Base-by-base conservation (phyloP, 352 stramenopile genomes). In the Globisporangium nunn region DNA sequence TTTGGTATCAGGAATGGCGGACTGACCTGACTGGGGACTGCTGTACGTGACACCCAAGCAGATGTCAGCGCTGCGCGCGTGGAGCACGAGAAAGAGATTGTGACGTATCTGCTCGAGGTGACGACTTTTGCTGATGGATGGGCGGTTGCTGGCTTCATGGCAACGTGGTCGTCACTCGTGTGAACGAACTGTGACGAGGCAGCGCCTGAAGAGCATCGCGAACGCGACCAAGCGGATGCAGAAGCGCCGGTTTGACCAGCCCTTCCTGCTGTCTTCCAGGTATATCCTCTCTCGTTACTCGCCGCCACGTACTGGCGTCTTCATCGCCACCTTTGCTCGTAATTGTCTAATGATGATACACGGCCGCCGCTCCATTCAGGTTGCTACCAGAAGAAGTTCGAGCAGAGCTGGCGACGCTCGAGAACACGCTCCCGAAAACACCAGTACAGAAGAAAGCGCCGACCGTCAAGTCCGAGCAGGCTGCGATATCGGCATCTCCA, bases 21-120 rank as follows among this genome's bases (percentile, higher is more conserved):
- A 37, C 6, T 37, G 23, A 37, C 33, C 33, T 37, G 33, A 37
- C 33, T 37, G 33, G 6, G 10, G 33, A 5, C 6, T 29, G 29
- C 6, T 39, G 2, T 40, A 31, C 12, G 12, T 28, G 17, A 46
- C 1, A 12, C 8, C 30, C n/a, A 12, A 4, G 33, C 41, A 43
- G 28, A 29, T 15, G 23, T 10, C n/a, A 28, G 23, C 11, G 51
- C 56, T 10, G 59, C 37, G 55, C 61, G 62, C 7, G 58, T 67
- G 18, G 74, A 90, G 52, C 75, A 88, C 47, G 68, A 88, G 52
- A 78, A 81, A 45, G 80, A 92, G 45, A 69, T 92, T 53, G 78
- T 92, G 54, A 67, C 80, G 3, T 85, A 88, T 59, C 63, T 92
- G 47, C 50, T 89, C 0, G 75, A 89, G 77, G 81, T 88, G 55